These are phyloP conservation scores for Globisporangium irregulare DNA, from an alignment of 352 stramenopile species.

Conservation along the genomic window DNA sequence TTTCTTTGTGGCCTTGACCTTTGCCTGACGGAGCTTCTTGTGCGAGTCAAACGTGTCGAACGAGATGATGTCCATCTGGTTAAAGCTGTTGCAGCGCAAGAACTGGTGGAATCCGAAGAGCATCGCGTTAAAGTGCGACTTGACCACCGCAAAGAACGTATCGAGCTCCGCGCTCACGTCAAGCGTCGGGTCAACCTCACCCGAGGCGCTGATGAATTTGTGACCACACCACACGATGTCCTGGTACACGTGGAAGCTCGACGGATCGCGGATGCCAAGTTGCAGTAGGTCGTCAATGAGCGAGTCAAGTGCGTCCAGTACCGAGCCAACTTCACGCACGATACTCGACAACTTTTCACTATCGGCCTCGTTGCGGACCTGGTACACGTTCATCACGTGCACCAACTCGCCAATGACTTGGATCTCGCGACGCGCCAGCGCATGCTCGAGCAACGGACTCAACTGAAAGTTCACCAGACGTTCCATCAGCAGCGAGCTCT, in stretches of 20 bases:
- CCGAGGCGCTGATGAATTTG: conserved; percentile 30
- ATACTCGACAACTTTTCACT: neutral
- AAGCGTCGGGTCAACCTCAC: conserved; percentile 11
- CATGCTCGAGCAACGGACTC: conserved; percentile 69
- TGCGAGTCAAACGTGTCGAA: conserved; percentile 74
- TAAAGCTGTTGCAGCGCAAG: conserved; percentile 78
- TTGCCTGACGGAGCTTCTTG: conserved; percentile 44
- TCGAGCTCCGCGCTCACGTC: conserved; percentile 33
- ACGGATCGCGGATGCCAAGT: conserved; percentile 54
- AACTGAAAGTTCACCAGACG: conserved; percentile 78
- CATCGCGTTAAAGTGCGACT: conserved; percentile 63
- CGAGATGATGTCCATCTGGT: conserved; percentile 67
- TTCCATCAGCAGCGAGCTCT: conserved; percentile 59
- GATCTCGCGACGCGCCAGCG: conserved; percentile 62
- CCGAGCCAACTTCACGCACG: conserved; percentile 23
- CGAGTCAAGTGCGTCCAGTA: conserved; percentile 43
- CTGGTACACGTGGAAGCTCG: conserved; percentile 75
- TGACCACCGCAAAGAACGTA: conserved; percentile 46
- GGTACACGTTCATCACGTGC: conserved; percentile 54
- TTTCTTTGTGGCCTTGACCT: conserved; percentile 19
- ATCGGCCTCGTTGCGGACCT: conserved; percentile 13
- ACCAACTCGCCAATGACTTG: conserved; percentile 54
- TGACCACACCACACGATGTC: conserved; percentile 86
- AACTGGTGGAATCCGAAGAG: conserved; percentile 77
- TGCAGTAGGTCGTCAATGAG: conserved; percentile 54